phyloP scores from a whole-genome alignment of 352 stramenopile species.

The Globisporangium recalcitrans region DNA sequence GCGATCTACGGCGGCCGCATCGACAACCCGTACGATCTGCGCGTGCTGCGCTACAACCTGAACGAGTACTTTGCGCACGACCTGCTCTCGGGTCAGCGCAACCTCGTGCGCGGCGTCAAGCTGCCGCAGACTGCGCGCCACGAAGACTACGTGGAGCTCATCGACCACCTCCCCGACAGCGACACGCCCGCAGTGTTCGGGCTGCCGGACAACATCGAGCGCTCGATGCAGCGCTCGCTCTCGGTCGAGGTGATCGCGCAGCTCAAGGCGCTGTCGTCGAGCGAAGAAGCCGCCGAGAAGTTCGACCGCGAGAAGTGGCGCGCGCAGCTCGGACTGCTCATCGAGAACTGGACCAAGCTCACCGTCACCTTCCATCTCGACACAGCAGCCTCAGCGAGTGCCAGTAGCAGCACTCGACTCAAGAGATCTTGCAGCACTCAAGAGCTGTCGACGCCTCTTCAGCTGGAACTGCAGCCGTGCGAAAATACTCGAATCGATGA shows the following conservation, averaged over 20 bases:
- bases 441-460: too few species aligned
- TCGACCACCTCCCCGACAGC: constrained; percentile 65
- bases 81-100: constrained; percentile 59
- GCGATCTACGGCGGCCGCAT: constrained; percentile 93
- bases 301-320: constrained; percentile 92
- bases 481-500: too few species aligned
- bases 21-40: constrained; percentile 91
- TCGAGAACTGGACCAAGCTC: constrained; percentile 88
- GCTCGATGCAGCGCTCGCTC: constrained; percentile 88
- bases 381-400: not conserved
- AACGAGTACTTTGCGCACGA: constrained; percentile 83
- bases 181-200: constrained; percentile 86
- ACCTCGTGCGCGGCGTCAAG: constrained; percentile 60
- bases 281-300: constrained; percentile 43
- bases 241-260: constrained; percentile 83
- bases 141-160: constrained; percentile 63
- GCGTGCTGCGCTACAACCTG: constrained; percentile 88
- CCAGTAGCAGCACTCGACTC: not conserved
- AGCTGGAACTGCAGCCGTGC: too few species aligned
- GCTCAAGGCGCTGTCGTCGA: constrained; percentile 79
- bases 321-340: constrained; percentile 79
- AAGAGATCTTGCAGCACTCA: too few species aligned
- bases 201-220: constrained; percentile 93
- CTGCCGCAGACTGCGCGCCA: constrained; percentile 59
- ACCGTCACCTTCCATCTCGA: constrained; percentile 60